Evolutionary conservation across 768 basidiomycete species (phyloP).

Genomic region (Leccinum pellstonianum): DNA sequence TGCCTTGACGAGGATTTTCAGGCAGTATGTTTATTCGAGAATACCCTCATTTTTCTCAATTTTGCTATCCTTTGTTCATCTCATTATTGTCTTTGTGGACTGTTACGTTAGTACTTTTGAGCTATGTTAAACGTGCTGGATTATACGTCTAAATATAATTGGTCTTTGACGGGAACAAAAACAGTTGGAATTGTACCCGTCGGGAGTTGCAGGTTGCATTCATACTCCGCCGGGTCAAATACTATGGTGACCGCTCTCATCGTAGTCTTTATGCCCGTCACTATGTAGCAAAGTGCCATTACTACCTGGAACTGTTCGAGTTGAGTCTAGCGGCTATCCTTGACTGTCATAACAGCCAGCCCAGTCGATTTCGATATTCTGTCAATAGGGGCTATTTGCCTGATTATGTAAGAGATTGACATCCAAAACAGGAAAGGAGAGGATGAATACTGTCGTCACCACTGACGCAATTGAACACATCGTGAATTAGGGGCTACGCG

Average conservation of each 20-base stretch:
- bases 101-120: conserved; percentile 2
- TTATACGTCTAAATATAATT: conserved; percentile 20
- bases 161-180: background rate
- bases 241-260: no score
- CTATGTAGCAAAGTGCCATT: no score
- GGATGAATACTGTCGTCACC: conserved; percentile 13
- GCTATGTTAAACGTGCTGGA: background rate
- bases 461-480: conserved; percentile 20
- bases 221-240: no score
- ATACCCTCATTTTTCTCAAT: conserved; percentile 4
- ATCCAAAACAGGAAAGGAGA: background rate
- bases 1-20: conserved; percentile 27
- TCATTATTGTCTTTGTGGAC: conserved; percentile 11
- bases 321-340: no score
- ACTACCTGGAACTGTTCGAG: no score
- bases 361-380: background rate
- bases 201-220: background rate
- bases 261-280: no score
- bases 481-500: conserved; percentile 8
- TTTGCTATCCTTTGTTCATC: conserved; percentile 4
- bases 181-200: background rate
- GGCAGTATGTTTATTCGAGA: conserved; percentile 18
- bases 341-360: no score
- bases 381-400: conserved; percentile 1
- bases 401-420: background rate